Conservation (phyloP, 176 grass and related monocot genomes). For the Zoysia japonica region DNA sequence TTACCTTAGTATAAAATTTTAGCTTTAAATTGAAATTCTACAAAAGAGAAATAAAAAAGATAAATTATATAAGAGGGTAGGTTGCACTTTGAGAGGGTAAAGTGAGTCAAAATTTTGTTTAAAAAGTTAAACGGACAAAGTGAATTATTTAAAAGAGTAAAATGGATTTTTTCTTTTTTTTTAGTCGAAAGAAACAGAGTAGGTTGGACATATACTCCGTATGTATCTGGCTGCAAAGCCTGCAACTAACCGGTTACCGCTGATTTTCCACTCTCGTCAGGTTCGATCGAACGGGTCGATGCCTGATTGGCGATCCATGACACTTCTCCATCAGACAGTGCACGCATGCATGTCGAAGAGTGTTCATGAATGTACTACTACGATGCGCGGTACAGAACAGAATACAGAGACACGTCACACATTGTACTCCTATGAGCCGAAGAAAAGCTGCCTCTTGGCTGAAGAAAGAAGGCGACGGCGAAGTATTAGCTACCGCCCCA, state of each 20-base stretch:
- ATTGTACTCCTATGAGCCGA: background rate
- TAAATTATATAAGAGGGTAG: too few species aligned
- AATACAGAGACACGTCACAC: background rate
- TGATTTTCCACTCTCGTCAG: background rate
- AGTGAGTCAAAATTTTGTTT: too few species aligned
- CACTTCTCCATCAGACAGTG: background rate
- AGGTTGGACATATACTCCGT: too few species aligned
- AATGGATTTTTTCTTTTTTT: too few species aligned
- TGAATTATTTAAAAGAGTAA: too few species aligned
- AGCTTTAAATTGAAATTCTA: too few species aligned
- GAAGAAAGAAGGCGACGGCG: slow-evolving; percentile 7
- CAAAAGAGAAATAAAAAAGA: too few species aligned
- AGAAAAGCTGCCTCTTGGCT: slow-evolving; percentile 23
- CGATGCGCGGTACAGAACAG: background rate
- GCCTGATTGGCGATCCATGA: slow-evolving; percentile 1
- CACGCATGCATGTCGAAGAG: background rate
- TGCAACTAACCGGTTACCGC: background rate
- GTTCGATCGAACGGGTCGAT: background rate
- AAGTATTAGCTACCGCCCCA: background rate
- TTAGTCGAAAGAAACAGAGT: background rate
- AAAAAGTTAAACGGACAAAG: too few species aligned
- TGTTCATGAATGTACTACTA: background rate
- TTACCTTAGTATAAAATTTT: too few species aligned
- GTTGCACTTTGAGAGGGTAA: too few species aligned
- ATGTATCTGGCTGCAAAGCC: background rate